Percentiles rank a stretch among this genome's conserved stretches.
Evolutionary conservation across 2,329 filamentous ascomycete species (phyloP).

Genomic region (Alternaria arbusti): DNA sequence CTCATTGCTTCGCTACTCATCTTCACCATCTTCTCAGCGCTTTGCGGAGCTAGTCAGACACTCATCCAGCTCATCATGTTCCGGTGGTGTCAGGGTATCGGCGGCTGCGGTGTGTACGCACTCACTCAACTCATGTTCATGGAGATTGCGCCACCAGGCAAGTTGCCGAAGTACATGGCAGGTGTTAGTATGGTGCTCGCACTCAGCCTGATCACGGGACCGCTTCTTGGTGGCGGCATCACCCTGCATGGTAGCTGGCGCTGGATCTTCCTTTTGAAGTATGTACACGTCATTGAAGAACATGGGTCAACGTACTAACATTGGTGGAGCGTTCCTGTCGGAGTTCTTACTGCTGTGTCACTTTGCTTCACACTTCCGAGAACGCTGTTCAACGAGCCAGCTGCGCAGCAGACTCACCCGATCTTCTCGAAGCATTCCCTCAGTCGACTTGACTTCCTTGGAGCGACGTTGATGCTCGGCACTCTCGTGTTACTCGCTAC

Average conservation of each 20-base stretch:
- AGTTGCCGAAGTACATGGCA: conserved; percentile 8
- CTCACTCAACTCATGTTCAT: conserved; percentile 38
- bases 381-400: conserved; percentile 8
- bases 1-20: conserved; percentile 11
- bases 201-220: conserved; percentile 13
- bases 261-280: conserved; percentile 31
- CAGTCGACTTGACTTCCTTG: conserved; percentile 17
- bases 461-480: conserved; percentile 20
- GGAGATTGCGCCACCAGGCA: conserved; percentile 30
- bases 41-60: conserved; percentile 37
- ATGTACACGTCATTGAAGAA: neutral
- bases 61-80: conserved; percentile 44
- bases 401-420: neutral
- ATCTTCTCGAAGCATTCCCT: neutral
- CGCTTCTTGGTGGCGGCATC: conserved; percentile 19
- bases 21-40: conserved; percentile 41
- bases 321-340: conserved; percentile 13
- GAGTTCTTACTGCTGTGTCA: neutral
- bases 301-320: neutral
- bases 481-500: conserved; percentile 19
- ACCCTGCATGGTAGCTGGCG: conserved; percentile 16
- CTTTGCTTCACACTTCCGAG: conserved; percentile 5
- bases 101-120: conserved; percentile 40
- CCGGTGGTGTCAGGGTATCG: conserved; percentile 43
- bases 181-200: conserved; percentile 12